These are phyloP conservation scores for Gossypium mustelinum DNA, from an alignment of 345 rosid genomes.

Conservation along the genomic window DNA sequence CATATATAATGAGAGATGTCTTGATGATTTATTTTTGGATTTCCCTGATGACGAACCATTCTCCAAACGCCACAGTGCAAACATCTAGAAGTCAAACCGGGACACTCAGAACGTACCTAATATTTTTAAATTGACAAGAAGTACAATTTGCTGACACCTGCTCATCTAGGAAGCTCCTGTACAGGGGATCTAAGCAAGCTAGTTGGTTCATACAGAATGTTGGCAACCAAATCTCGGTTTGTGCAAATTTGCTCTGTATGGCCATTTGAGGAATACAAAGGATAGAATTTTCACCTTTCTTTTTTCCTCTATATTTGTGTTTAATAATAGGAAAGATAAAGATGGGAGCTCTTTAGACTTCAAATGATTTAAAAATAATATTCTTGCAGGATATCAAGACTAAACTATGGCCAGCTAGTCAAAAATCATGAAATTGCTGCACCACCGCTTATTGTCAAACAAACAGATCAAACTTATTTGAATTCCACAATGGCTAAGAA, in stretches of 20 bases:
- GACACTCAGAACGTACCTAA: no score
- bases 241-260: neutral
- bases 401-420: neutral
- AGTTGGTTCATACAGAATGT: constrained; percentile 14
- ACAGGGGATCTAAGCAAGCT: neutral
- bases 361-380: neutral
- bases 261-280: neutral
- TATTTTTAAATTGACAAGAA: neutral
- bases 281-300: neutral
- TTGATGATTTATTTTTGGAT: no score
- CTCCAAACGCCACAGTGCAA: neutral
- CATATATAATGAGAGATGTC: no score
- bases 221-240: neutral
- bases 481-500: neutral
- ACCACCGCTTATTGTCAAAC: neutral
- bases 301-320: neutral
- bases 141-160: neutral
- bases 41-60: no score
- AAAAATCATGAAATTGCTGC: neutral
- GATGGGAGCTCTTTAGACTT: neutral
- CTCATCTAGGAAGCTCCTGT: neutral
- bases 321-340: constrained; percentile 4
- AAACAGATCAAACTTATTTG: neutral
- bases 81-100: neutral
- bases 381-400: neutral